Conservation (phyloP, 164 flowering plant species). For the Dillenia turbinata region DNA sequence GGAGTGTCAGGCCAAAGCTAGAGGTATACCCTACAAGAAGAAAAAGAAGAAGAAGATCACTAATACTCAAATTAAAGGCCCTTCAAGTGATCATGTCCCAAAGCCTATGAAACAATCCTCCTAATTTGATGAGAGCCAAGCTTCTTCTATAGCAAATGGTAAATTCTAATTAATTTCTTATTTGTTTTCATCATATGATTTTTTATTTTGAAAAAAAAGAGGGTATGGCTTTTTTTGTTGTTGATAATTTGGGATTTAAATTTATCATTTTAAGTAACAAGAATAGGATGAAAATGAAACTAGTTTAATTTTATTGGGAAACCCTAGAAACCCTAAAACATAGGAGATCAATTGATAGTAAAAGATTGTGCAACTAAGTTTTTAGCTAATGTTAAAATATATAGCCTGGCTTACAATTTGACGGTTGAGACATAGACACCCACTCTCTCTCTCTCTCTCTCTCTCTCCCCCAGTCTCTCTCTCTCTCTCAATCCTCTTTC, state of each 20-base stretch:
- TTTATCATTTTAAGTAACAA: background rate
- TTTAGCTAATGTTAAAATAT: no score
- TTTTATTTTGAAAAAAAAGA: background rate
- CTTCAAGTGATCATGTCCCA: slow-evolving; percentile 2
- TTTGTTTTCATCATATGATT: no score
- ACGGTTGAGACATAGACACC: no score
- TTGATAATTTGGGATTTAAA: background rate
- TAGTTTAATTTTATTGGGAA: no score
- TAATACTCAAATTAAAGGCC: slow-evolving; percentile 2
- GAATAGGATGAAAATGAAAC: background rate
- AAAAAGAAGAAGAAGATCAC: slow-evolving; percentile 37
- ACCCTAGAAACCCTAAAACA: background rate
- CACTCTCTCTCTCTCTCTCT: no score
- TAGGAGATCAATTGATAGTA: slow-evolving; percentile 7
- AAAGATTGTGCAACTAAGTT: background rate
- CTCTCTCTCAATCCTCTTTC: slow-evolving; percentile 7
- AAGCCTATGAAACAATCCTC: slow-evolving; percentile 19
- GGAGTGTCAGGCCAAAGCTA: slow-evolving; percentile 42
- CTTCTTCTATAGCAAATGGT: slow-evolving; percentile 16
- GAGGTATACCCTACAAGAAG: slow-evolving; percentile 43
- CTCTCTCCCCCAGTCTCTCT: slow-evolving; percentile 2
- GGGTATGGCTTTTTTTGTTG: background rate
- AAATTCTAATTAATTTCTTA: slow-evolving; percentile 2
- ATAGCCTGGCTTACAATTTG: no score
- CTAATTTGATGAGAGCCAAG: background rate